Conservation (phyloP, 176 grass and related monocot species). For the Cenchrus fungigraminus region DNA sequence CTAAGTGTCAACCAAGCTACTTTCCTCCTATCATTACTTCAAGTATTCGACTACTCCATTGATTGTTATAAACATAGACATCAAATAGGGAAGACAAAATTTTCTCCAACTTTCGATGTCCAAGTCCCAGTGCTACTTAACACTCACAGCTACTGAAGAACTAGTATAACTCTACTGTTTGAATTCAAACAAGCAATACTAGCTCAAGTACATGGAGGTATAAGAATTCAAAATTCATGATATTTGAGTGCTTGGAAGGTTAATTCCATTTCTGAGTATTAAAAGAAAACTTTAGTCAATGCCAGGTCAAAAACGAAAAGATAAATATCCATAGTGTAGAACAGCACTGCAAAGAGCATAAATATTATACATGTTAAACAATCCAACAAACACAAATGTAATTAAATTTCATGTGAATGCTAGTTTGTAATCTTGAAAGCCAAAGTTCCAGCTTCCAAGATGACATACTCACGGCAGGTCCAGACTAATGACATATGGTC, state of each 20-base stretch:
- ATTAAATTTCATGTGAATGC: background rate
- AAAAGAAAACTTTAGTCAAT: constrained; percentile 32
- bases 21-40: background rate
- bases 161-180: constrained; percentile 20
- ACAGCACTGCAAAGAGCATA: constrained; percentile 72
- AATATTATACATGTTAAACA: constrained; percentile 40
- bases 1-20: constrained; percentile 3
- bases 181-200: constrained; percentile 18
- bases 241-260: background rate
- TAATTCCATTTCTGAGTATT: constrained; percentile 17
- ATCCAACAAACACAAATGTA: constrained; percentile 35
- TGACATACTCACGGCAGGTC: constrained; percentile 3
- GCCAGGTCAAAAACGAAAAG: constrained; percentile 35
- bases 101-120: constrained; percentile 17
- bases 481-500: background rate
- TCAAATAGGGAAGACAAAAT: background rate
- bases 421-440: constrained; percentile 21
- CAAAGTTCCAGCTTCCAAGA: background rate
- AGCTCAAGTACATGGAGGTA: constrained; percentile 17
- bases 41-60: background rate
- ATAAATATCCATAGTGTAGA: constrained; percentile 91
- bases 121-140: constrained; percentile 5
- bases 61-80: background rate
- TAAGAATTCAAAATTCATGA: constrained; percentile 8
- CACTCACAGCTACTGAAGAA: constrained; percentile 6